A percentile compares a stretch with the other conserved stretches of the same genome.
Conservation (phyloP, 306 rosid species). For the Castanea sativa region DNA sequence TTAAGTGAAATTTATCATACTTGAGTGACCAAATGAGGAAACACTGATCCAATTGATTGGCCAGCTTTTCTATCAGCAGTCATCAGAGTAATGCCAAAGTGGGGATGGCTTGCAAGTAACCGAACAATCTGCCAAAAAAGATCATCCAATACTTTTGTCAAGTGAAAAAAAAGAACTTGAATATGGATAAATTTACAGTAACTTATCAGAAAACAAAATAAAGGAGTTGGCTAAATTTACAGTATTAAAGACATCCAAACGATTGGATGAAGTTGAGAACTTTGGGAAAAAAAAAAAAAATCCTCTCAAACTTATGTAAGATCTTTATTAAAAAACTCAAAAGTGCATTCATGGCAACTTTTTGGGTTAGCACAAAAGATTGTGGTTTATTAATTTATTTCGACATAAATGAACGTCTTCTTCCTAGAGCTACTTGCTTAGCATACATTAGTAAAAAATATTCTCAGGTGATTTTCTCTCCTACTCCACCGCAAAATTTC, state of each 20-base stretch:
- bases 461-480: not conserved
- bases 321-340: not conserved
- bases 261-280: not conserved
- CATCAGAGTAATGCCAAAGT: slow-evolving; percentile 65
- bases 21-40: slow-evolving; percentile 72
- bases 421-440: not conserved
- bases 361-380: not conserved
- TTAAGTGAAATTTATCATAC: slow-evolving; percentile 36
- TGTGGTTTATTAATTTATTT: not conserved
- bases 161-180: too few relatives aligned
- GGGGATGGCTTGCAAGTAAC: slow-evolving; percentile 89
- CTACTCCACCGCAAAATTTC: not conserved
- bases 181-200: not conserved
- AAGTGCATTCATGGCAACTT: not conserved
- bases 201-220: not conserved
- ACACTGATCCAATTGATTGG: slow-evolving; percentile 76
- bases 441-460: not conserved
- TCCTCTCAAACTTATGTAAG: not conserved
- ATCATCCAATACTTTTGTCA: slow-evolving; percentile 4
- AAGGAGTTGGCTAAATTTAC: not conserved
- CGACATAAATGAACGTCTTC: not conserved
- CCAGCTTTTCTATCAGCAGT: slow-evolving; percentile 97
- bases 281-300: not conserved
- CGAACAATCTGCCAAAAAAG: slow-evolving; percentile 66
- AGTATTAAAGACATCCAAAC: not conserved